Conservation (phyloP, 1,284 basidiomycete species). For the Rhodotorula sp. region DNA sequence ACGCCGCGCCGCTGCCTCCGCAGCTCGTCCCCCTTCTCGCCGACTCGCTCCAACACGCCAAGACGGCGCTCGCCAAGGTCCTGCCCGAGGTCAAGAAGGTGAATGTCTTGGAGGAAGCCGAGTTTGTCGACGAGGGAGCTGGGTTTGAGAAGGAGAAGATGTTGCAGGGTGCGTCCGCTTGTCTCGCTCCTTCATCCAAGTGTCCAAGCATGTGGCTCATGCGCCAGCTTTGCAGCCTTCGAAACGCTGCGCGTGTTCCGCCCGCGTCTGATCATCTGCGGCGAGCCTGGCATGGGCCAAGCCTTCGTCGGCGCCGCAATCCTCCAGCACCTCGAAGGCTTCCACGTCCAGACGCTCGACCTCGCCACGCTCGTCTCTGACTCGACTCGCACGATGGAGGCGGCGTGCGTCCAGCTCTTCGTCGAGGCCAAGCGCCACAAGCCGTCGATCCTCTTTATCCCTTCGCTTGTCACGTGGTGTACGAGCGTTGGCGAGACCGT, state of each 20-base stretch:
- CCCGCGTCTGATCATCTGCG: conserved; percentile 82
- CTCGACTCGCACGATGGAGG: conserved; percentile 83
- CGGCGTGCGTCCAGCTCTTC: conserved; percentile 92
- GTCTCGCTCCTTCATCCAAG: too few species aligned
- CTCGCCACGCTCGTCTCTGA: conserved; percentile 85
- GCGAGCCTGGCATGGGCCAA: conserved; percentile 84
- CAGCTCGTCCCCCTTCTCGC: conserved; percentile 82
- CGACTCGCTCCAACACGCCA: conserved; percentile 67
- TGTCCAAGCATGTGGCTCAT: too few species aligned
- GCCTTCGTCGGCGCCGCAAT: conserved; percentile 83
- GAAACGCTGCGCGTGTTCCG: conserved; percentile 87
- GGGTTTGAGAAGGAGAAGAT: conserved; percentile 60
- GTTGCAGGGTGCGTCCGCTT: conserved; percentile 66
- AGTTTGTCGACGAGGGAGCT: conserved; percentile 64
- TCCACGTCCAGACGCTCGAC: conserved; percentile 90
- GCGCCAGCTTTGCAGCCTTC: conserved; percentile 72
- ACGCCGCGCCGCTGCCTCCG: conserved; percentile 76
- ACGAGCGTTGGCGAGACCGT: conserved; percentile 79
- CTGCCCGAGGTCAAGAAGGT: conserved; percentile 50
- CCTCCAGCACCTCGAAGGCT: conserved; percentile 91
- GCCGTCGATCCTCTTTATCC: conserved; percentile 93
- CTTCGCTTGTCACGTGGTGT: conserved; percentile 83
- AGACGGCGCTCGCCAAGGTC: conserved; percentile 59
- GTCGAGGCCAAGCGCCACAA: conserved; percentile 96
- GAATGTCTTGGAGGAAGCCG: conserved; percentile 79